These are phyloP conservation scores for Aureobasidium sp. DNA, from an alignment of 2,329 filamentous ascomycete species.

Conservation along the genomic window DNA sequence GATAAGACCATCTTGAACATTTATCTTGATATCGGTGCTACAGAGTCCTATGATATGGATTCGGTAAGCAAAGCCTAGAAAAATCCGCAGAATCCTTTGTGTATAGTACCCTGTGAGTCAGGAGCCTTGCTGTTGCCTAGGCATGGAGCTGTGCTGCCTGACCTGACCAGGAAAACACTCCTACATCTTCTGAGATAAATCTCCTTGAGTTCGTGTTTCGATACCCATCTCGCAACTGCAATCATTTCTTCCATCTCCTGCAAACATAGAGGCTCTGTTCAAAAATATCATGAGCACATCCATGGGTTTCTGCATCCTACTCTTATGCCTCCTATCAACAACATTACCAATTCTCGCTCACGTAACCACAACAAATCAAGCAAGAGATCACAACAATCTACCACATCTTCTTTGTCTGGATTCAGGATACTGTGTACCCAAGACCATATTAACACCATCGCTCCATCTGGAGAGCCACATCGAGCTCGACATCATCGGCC, in stretches of 20 bases:
- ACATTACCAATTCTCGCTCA: background rate
- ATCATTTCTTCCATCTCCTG: background rate
- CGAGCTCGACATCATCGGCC: background rate
- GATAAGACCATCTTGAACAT: background rate
- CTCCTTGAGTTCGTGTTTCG: too few relatives aligned
- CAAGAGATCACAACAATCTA: background rate
- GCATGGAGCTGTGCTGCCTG: background rate
- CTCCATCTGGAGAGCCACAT: background rate
- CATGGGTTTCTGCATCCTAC: background rate
- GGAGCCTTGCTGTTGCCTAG: background rate
- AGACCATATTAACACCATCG: background rate
- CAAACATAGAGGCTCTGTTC: background rate
- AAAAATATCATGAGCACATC: background rate
- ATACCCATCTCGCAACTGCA: too few relatives aligned
- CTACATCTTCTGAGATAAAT: background rate
- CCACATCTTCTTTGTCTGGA: background rate
- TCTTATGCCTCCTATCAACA: background rate
- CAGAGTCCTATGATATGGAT: too few relatives aligned
- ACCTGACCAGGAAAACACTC: background rate
- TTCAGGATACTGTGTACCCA: background rate
- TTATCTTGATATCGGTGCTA: background rate
- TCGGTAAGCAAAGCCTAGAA: background rate
- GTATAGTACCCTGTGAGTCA: background rate
- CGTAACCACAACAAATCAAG: background rate
- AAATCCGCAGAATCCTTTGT: too few relatives aligned